Percentiles rank a stretch among this genome's conserved stretches.
phyloP scores from a whole-genome alignment of 352 stramenopile genomes.

The Phytophthora fragariae region DNA sequence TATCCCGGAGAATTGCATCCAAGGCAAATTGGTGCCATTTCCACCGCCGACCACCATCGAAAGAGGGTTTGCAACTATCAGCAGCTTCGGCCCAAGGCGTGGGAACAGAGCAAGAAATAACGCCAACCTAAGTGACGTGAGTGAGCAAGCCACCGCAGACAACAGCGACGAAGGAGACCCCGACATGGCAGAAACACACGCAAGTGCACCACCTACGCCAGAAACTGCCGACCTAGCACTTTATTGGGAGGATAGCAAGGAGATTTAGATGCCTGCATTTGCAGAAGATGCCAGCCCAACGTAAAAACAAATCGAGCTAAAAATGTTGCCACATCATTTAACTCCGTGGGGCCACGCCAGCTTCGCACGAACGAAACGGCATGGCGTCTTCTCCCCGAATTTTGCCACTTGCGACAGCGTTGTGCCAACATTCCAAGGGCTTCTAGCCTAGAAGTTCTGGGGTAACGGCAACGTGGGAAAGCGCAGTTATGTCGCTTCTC shows the following conservation, averaged over 20 bases:
- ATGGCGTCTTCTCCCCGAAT: constrained; percentile 12
- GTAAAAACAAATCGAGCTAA: neutral
- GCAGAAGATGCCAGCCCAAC: neutral
- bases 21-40: constrained; percentile 47
- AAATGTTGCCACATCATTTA: neutral
- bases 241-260: neutral
- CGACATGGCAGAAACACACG: constrained; percentile 8
- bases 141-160: neutral
- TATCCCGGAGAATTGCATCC: constrained; percentile 37
- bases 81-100: neutral
- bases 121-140: constrained; percentile 7
- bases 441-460: neutral
- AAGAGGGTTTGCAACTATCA: constrained; percentile 6
- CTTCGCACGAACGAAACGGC: constrained; percentile 27
- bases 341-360: neutral
- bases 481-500: constrained; percentile 18
- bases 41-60: constrained; percentile 25
- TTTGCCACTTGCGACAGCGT: constrained; percentile 23
- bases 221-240: constrained; percentile 11
- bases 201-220: constrained; percentile 9
- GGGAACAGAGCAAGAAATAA: neutral
- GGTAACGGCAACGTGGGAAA: constrained; percentile 14
- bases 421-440: constrained; percentile 2
- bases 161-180: neutral
- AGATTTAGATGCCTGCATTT: neutral